Evolutionary conservation across 768 basidiomycete genomes (phyloP).

Genomic region (Serendipita indica): DNA sequence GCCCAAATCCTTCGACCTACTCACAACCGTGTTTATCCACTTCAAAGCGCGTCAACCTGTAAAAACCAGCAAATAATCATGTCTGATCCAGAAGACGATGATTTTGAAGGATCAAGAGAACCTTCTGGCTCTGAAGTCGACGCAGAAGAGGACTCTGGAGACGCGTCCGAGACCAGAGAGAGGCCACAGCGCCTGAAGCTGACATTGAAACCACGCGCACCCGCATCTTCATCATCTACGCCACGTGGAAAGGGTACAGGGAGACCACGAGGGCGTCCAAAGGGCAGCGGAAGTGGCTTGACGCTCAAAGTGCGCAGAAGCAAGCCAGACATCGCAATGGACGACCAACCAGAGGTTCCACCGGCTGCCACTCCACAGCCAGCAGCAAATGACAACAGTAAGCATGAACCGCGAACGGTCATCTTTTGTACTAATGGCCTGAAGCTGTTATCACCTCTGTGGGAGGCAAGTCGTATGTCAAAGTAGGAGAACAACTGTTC

Average conservation of each 20-base stretch:
- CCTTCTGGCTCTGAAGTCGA: background rate
- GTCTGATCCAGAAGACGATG: constrained; percentile 4
- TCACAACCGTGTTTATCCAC: background rate
- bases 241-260: background rate
- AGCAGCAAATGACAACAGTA: background rate
- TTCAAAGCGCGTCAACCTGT: constrained; percentile 1
- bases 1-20: background rate
- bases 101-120: constrained; percentile 7
- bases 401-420: background rate
- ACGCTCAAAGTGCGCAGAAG: constrained; percentile 4
- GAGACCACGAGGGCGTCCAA: constrained; percentile 4
- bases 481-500: constrained; percentile 9
- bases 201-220: constrained; percentile 4
- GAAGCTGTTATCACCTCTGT: background rate
- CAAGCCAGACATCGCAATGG: constrained; percentile 2
- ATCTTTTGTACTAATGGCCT: background rate
- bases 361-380: background rate
- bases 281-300: background rate
- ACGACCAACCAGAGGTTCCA: background rate
- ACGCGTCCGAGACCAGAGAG: background rate
- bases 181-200: constrained; percentile 3
- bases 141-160: background rate
- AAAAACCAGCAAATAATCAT: background rate
- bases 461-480: background rate
- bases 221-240: background rate